Evolutionary conservation across 192 early-diverging fungal genomes (phyloP).

Genomic region (Backusella mclennaniae): DNA sequence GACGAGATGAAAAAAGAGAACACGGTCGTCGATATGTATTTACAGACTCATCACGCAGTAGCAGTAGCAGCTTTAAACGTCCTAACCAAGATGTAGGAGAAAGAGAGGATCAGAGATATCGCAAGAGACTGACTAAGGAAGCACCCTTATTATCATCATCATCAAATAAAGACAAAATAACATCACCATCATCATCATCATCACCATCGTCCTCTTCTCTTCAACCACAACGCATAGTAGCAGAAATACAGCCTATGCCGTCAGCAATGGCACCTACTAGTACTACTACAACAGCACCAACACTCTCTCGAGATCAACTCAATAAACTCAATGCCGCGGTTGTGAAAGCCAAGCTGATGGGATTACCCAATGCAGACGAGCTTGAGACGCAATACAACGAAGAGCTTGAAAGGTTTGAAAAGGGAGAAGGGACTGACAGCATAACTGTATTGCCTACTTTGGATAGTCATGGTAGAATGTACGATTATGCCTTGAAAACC

Average conservation of each 20-base stretch:
- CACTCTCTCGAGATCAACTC: constrained; percentile 62
- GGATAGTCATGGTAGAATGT: constrained; percentile 55
- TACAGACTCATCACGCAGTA: not conserved
- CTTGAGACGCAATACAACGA: constrained; percentile 73
- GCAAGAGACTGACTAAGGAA: constrained; percentile 8
- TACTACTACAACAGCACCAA: constrained; percentile 13
- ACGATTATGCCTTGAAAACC: constrained; percentile 44
- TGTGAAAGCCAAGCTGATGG: constrained; percentile 77
- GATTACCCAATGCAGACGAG: constrained; percentile 52
- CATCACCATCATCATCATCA: not conserved
- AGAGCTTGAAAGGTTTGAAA: constrained; percentile 50
- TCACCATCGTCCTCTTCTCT: not conserved
- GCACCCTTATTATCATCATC: not conserved
- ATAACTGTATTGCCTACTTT: constrained; percentile 48
- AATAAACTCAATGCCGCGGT: constrained; percentile 85
- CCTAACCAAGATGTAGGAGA: not conserved
- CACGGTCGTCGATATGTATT: not conserved
- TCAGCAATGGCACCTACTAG: constrained; percentile 3
- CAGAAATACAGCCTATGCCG: not conserved
- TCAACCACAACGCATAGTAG: not conserved
- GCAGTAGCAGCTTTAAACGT: not conserved
- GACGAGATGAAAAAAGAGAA: constrained; percentile 18
- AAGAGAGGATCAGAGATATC: not conserved
- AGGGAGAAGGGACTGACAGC: not conserved
- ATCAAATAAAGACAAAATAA: constrained; percentile 11